Conservation (phyloP, 257 asterid genomes). For the Fraxinus excelsior region DNA sequence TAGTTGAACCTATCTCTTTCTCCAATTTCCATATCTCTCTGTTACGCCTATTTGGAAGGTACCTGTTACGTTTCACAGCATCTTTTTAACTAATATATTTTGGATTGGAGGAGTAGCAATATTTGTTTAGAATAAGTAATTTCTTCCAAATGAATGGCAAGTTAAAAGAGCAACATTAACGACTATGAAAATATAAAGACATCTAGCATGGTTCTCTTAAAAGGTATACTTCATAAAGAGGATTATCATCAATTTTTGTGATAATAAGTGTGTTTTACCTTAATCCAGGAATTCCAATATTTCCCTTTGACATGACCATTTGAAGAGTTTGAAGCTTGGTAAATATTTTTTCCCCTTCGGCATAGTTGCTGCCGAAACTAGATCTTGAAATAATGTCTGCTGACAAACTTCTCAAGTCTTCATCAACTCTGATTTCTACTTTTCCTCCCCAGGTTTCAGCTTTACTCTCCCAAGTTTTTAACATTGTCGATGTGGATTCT, state of each 20-base stretch:
- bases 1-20: constrained; percentile 54
- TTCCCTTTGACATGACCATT: constrained; percentile 52
- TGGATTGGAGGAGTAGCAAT: not conserved
- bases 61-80: constrained; percentile 44
- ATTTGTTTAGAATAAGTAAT: not conserved
- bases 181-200: not conserved
- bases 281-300: constrained; percentile 66
- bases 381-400: constrained; percentile 75
- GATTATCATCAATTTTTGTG: not conserved
- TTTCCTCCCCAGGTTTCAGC: constrained; percentile 29
- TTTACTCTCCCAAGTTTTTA: constrained; percentile 59
- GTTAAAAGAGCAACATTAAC: not conserved
- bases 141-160: not conserved
- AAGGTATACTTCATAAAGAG: not conserved
- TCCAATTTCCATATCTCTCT: constrained; percentile 57
- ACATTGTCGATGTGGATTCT: constrained; percentile 51
- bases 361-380: constrained; percentile 73
- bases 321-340: constrained; percentile 58
- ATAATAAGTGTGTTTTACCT: constrained; percentile 41
- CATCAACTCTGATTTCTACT: constrained; percentile 48
- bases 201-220: not conserved
- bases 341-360: constrained; percentile 56
- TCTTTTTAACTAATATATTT: not conserved
- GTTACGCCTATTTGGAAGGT: constrained; percentile 61
- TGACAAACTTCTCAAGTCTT: constrained; percentile 63